Evolutionary conservation across 1,284 basidiomycete species (phyloP).

Genomic region (Vanrija sp.): DNA sequence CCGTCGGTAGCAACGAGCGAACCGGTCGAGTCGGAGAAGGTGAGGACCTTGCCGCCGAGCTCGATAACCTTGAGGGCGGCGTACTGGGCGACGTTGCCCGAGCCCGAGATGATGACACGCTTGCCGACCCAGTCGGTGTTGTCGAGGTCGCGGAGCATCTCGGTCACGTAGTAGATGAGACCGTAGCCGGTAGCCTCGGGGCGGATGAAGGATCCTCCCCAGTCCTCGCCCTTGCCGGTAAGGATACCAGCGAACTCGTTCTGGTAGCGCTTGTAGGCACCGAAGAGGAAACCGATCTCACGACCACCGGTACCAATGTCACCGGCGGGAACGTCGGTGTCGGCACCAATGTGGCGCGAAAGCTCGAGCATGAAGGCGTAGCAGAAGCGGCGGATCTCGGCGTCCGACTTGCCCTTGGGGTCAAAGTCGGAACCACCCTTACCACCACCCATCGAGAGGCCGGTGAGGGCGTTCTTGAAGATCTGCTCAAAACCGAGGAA

Average conservation of each 20-base stretch:
- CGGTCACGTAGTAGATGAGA: constrained; percentile 72
- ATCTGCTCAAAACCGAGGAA: constrained; percentile 80
- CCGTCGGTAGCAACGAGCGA: constrained; percentile 58
- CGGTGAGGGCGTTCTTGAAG: constrained; percentile 80
- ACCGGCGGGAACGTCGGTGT: constrained; percentile 77
- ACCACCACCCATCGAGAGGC: constrained; percentile 70
- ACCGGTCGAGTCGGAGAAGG: constrained; percentile 76
- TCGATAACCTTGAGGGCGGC: constrained; percentile 76
- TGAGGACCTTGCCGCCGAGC: constrained; percentile 68
- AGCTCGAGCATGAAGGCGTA: constrained; percentile 70
- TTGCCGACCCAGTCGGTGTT: constrained; percentile 55
- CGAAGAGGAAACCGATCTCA: constrained; percentile 68
- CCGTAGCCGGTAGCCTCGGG: constrained; percentile 71
- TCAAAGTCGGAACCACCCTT: constrained; percentile 72
- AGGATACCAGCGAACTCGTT: constrained; percentile 75
- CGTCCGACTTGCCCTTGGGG: constrained; percentile 75
- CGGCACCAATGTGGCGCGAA: constrained; percentile 64
- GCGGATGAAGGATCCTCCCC: constrained; percentile 69
- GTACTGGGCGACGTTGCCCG: constrained; percentile 71
- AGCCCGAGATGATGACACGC: constrained; percentile 67
- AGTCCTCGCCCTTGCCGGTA: constrained; percentile 71
- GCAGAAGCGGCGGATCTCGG: constrained; percentile 68
- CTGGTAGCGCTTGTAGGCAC: constrained; percentile 68
- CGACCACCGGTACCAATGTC: constrained; percentile 68
- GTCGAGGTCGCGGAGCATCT: constrained; percentile 51